A percentile compares a stretch with the other conserved stretches of the same genome.
Evolutionary conservation across 495 filamentous ascomycete species (phyloP).

Genomic region (Podospora comata): DNA sequence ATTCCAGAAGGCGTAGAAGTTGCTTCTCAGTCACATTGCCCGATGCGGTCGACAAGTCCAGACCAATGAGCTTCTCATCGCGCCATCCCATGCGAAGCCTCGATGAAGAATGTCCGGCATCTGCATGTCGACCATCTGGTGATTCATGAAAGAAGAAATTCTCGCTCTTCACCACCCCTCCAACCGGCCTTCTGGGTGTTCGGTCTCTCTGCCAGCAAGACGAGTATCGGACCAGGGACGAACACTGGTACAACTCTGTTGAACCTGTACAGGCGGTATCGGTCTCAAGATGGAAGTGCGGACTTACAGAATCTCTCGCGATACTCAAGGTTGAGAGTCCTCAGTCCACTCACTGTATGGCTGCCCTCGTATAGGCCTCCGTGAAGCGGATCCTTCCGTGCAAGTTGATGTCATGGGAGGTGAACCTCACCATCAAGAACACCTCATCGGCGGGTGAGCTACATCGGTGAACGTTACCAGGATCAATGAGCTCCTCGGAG

Average conservation of each 20-base stretch:
- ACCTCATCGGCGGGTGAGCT: conserved; percentile 2
- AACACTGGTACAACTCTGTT: too few relatives aligned
- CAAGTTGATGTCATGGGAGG: conserved; percentile 1
- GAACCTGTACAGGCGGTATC: too few relatives aligned
- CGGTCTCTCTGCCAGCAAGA: neutral
- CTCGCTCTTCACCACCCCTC: neutral
- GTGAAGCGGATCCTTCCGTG: conserved; percentile 1
- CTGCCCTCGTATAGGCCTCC: neutral
- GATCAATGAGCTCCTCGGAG: conserved; percentile 33
- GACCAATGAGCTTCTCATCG: conserved; percentile 24
- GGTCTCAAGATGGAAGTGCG: too few relatives aligned
- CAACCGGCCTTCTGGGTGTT: neutral
- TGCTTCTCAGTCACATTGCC: conserved; percentile 18
- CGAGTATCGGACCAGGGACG: neutral
- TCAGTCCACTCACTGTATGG: neutral
- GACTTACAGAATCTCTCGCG: too few relatives aligned
- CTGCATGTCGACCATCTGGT: conserved; percentile 1
- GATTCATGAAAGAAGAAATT: neutral
- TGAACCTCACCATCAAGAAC: neutral
- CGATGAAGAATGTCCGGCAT: neutral
- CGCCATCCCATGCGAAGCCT: conserved; percentile 2
- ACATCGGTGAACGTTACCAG: conserved; percentile 2
- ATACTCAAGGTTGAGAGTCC: neutral
- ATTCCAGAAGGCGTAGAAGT: conserved; percentile 42
- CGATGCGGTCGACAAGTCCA: conserved; percentile 24